A percentile compares a stretch with the other conserved stretches of the same genome.
Evolutionary conservation across 192 early-diverging fungal genomes (phyloP).

Genomic region (Entomortierella beljakovae): DNA sequence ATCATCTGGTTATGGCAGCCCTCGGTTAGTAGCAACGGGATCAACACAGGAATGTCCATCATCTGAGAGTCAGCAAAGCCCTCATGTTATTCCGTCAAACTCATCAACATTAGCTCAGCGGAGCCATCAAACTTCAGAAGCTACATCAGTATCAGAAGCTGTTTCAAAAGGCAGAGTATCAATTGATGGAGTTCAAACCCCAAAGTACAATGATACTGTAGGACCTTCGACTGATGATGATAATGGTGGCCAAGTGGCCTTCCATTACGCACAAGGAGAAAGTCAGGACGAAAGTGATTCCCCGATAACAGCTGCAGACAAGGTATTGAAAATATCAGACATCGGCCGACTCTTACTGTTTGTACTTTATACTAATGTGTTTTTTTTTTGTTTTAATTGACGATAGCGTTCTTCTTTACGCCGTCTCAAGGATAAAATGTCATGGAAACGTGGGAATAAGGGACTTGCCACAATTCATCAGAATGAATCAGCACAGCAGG

Average conservation of each 20-base stretch:
- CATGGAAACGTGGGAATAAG: conserved; percentile 47
- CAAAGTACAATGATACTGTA: neutral
- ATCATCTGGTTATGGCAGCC: conserved; percentile 14
- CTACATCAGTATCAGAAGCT: neutral
- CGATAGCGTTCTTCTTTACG: conserved; percentile 42
- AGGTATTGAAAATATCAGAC: conserved; percentile 17
- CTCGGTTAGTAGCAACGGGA: conserved; percentile 1
- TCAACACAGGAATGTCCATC: conserved; percentile 25
- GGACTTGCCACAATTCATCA: conserved; percentile 27
- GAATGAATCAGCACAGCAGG: conserved; percentile 3
- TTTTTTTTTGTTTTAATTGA: neutral
- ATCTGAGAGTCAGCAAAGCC: conserved; percentile 26
- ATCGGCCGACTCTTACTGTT: neutral
- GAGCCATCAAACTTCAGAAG: neutral
- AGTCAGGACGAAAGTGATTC: conserved; percentile 51
- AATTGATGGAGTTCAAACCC: neutral
- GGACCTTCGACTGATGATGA: conserved; percentile 24
- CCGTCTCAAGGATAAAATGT: conserved; percentile 42
- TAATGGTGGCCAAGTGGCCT: neutral
- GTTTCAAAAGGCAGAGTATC: conserved; percentile 6
- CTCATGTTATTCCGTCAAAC: conserved; percentile 1
- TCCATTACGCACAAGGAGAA: conserved; percentile 36
- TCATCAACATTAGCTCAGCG: conserved; percentile 2
- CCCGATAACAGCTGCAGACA: conserved; percentile 5
- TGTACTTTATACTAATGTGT: neutral